phyloP scores from a whole-genome alignment of 495 filamentous ascomycete species.

The Emericellopsis terricola region DNA sequence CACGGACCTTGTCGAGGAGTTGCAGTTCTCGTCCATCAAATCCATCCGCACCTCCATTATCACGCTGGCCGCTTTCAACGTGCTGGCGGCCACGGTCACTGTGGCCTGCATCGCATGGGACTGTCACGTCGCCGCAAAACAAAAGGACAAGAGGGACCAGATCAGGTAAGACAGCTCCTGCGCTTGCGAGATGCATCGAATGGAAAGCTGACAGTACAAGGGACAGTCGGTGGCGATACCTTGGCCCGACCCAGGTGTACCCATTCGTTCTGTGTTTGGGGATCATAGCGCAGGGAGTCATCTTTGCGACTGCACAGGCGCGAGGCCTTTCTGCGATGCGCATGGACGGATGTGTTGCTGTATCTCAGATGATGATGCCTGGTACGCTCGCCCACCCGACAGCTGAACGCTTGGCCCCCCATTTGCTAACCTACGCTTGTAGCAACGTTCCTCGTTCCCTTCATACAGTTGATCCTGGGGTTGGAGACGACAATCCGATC shows the following conservation, averaged over 20 bases:
- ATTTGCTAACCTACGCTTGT: conserved; percentile 3
- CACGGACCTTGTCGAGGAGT: conserved; percentile 17
- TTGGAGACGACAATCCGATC: conserved; percentile 22
- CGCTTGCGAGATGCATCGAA: background rate
- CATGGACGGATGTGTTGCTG: conserved; percentile 18
- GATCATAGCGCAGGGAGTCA: conserved; percentile 26
- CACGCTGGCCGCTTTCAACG: conserved; percentile 29
- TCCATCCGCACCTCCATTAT: conserved; percentile 30
- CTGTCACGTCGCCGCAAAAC: conserved; percentile 17
- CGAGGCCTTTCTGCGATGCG: conserved; percentile 20
- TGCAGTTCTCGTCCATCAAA: conserved; percentile 23
- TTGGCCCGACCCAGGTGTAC: conserved; percentile 20
- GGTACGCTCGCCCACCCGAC: conserved; percentile 13
- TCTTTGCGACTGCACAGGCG: conserved; percentile 25
- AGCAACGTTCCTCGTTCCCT: conserved; percentile 31
- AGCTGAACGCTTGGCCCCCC: background rate
- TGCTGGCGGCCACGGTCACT: conserved; percentile 25
- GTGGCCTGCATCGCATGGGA: conserved; percentile 25
- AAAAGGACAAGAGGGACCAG: conserved; percentile 13
- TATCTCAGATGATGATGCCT: conserved; percentile 27
- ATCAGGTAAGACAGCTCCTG: conserved; percentile 10
- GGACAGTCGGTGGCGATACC: conserved; percentile 17
- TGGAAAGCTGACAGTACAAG: background rate
- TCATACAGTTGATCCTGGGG: conserved; percentile 25
- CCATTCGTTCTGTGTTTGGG: conserved; percentile 26